A percentile compares a stretch with the other conserved stretches of the same genome.
These are phyloP conservation scores for Aegilops longissima DNA, from an alignment of 176 grass and related monocot species.

Conservation along the genomic window DNA sequence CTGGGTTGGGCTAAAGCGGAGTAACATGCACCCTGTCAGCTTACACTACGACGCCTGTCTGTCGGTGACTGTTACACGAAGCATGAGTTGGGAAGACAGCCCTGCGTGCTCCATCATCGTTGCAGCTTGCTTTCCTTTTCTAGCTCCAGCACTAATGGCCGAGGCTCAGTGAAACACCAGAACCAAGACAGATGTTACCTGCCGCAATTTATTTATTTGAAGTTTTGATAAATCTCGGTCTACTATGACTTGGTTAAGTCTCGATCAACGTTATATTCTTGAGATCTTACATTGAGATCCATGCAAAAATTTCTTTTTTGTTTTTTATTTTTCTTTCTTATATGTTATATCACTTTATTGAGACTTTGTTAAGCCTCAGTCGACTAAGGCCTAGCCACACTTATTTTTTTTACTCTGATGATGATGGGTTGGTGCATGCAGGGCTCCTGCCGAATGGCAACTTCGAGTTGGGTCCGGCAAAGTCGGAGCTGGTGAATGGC, in stretches of 20 bases:
- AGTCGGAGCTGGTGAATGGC: conserved; percentile 58
- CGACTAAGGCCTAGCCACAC: too few relatives aligned
- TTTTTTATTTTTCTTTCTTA: too few relatives aligned
- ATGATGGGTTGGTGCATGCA: background rate
- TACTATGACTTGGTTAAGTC: too few relatives aligned
- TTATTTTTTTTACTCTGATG: too few relatives aligned
- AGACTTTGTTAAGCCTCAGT: too few relatives aligned
- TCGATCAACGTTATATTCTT: too few relatives aligned
- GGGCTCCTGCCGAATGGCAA: conserved; percentile 83
- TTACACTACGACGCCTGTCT: background rate
- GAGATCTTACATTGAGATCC: too few relatives aligned
- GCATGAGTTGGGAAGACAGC: background rate
- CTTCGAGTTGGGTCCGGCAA: conserved; percentile 71
- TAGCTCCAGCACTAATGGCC: background rate
- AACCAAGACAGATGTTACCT: background rate
- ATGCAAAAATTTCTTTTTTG: too few relatives aligned
- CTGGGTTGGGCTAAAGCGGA: background rate
- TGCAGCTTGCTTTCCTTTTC: background rate
- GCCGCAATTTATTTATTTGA: background rate
- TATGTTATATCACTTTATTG: too few relatives aligned
- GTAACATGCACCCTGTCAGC: conserved; percentile 26
- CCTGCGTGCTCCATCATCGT: background rate
- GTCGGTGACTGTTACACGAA: background rate
- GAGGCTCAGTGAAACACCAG: background rate
- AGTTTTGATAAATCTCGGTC: too few relatives aligned